These are phyloP conservation scores for Colletotrichum sp. DNA, from an alignment of 2,329 filamentous ascomycete genomes.

Conservation along the genomic window DNA sequence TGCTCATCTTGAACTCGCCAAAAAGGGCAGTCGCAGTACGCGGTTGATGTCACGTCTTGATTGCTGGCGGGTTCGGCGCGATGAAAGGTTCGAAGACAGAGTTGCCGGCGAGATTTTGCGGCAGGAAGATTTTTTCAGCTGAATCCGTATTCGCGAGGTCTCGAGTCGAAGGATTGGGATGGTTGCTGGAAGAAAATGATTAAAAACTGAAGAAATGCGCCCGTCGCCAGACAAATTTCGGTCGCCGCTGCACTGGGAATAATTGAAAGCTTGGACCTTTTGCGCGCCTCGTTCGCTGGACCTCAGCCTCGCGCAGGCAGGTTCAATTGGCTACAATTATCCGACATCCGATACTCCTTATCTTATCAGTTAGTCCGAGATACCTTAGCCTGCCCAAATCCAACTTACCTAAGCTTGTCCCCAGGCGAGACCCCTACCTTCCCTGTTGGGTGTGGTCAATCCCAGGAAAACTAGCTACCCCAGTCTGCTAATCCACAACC, in stretches of 20 bases:
- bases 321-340: neutral
- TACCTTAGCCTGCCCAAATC: neutral
- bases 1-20: slow-evolving; percentile 55
- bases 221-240: slow-evolving; percentile 15
- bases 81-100: neutral
- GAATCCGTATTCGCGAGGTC: neutral
- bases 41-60: neutral
- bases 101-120: neutral
- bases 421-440: neutral
- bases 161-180: neutral
- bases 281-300: neutral
- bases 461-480: neutral
- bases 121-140: neutral
- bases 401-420: neutral
- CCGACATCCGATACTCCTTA: neutral
- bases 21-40: neutral
- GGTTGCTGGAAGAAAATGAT: neutral
- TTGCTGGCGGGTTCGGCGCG: neutral
- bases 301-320: slow-evolving; percentile 5
- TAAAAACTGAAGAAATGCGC: neutral
- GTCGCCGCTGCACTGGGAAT: slow-evolving; percentile 6
- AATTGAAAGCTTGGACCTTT: slow-evolving; percentile 22
- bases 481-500: neutral
- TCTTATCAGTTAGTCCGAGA: slow-evolving; percentile 19
- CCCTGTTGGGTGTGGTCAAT: neutral